Conservation (phyloP, 768 basidiomycete genomes). For the Boletus sp. region DNA sequence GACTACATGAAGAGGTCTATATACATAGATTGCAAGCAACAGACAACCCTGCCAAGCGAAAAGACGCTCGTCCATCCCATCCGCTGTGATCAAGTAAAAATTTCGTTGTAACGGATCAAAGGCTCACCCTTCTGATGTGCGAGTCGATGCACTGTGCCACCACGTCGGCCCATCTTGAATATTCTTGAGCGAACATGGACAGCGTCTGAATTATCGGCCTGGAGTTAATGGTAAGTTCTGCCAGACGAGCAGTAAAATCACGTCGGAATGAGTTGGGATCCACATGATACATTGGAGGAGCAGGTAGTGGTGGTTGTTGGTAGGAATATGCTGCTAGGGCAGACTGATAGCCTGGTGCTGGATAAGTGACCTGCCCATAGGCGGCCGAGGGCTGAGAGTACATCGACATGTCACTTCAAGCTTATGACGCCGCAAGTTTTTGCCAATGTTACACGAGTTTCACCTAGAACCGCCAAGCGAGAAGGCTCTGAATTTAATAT, state of each 20-base stretch:
- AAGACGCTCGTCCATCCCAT: constrained; percentile 24
- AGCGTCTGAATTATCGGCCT: constrained; percentile 90
- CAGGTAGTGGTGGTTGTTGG: constrained; percentile 42
- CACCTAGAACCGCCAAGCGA: constrained; percentile 31
- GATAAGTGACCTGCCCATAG: constrained; percentile 58
- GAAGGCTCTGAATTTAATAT: constrained; percentile 40
- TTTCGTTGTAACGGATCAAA: constrained; percentile 17
- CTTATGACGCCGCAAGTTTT: constrained; percentile 34
- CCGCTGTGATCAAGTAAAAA: constrained; percentile 28
- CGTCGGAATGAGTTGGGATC: constrained; percentile 74
- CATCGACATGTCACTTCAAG: constrained; percentile 52
- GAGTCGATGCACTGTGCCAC: constrained; percentile 78
- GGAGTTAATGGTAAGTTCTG: constrained; percentile 89
- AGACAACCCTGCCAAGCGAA: constrained; percentile 20
- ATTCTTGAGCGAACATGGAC: constrained; percentile 90
- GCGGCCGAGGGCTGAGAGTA: constrained; percentile 53
- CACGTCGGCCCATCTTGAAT: constrained; percentile 70
- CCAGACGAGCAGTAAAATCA: constrained; percentile 71
- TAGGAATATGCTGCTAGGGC: constrained; percentile 44
- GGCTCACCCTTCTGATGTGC: constrained; percentile 89
- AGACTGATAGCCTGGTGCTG: constrained; percentile 45
- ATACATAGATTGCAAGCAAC: constrained; percentile 41
- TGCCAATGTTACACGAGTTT: constrained; percentile 32
- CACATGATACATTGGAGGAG: constrained; percentile 43
- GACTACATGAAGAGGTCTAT: constrained; percentile 41